Evolutionary conservation across 805 yeast species (phyloP).

Genomic region (Kluyveromyces dobzhanskii): DNA sequence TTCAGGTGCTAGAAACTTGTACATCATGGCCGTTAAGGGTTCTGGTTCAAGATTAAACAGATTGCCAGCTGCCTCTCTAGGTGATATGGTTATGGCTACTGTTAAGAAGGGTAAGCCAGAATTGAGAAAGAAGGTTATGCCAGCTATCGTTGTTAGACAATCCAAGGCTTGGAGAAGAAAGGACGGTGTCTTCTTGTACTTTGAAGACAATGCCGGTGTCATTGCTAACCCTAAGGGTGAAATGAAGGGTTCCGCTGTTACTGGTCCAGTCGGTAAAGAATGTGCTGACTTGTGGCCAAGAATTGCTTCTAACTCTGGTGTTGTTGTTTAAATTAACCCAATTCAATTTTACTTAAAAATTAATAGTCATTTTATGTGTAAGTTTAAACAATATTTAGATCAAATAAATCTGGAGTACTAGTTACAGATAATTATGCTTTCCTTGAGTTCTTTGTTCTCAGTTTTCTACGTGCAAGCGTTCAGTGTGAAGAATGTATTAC

Average conservation of each 20-base stretch:
- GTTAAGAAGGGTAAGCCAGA: slow-evolving; percentile 99
- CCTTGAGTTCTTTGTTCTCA: no score
- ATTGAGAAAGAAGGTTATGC: slow-evolving; percentile 99
- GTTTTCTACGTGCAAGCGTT: no score
- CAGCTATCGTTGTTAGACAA: slow-evolving; percentile 99
- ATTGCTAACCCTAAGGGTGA: slow-evolving; percentile 99
- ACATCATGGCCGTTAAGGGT: slow-evolving; percentile 98
- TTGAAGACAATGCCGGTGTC: slow-evolving; percentile 99
- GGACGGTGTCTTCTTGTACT: slow-evolving; percentile 99
- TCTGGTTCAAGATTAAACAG: slow-evolving; percentile 99
- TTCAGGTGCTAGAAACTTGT: slow-evolving; percentile 99
- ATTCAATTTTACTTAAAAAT: slow-evolving; percentile 2
- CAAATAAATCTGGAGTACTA: background rate
- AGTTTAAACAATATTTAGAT: slow-evolving; percentile 5
- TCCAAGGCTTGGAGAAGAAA: slow-evolving; percentile 99
- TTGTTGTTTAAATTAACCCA: slow-evolving; percentile 72
- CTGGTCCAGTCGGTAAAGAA: slow-evolving; percentile 99
- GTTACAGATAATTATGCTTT: background rate
- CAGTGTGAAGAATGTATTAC: no score
- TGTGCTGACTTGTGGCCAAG: slow-evolving; percentile 99
- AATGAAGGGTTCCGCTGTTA: slow-evolving; percentile 99
- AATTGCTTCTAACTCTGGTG: slow-evolving; percentile 99
- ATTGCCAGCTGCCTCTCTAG: slow-evolving; percentile 99
- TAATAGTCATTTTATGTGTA: slow-evolving; percentile 6
- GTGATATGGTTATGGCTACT: slow-evolving; percentile 99